Evolutionary conservation across 495 filamentous ascomycete species (phyloP).

Genomic region (Lepidopterella palustris): DNA sequence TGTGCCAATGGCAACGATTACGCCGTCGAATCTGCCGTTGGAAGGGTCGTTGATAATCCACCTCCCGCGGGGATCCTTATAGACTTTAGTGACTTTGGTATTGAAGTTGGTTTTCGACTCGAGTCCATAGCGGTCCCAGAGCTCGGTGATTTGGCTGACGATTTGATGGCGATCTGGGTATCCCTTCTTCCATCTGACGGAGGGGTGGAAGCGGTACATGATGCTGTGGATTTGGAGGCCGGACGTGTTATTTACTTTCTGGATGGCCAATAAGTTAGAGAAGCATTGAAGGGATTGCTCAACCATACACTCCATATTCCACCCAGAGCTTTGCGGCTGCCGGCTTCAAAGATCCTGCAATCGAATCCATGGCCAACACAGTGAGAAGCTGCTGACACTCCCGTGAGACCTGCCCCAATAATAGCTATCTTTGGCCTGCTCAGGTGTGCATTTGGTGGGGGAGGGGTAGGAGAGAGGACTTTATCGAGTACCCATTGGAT

Average conservation of each 20-base stretch:
- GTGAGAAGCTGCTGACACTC: constrained; percentile 74
- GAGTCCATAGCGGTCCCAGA: constrained; percentile 73
- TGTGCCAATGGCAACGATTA: constrained; percentile 70
- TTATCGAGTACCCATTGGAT: constrained; percentile 60
- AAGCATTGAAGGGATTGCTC: background rate
- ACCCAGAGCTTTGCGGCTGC: constrained; percentile 55
- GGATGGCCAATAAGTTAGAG: background rate
- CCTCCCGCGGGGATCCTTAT: constrained; percentile 57
- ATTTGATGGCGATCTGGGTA: constrained; percentile 73
- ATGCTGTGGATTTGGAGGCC: constrained; percentile 75
- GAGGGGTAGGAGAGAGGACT: constrained; percentile 64
- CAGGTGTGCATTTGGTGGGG: constrained; percentile 47
- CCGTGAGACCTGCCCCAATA: constrained; percentile 77
- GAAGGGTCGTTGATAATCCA: constrained; percentile 73
- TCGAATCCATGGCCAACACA: constrained; percentile 86
- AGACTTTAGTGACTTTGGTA: constrained; percentile 59
- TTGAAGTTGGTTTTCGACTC: constrained; percentile 65
- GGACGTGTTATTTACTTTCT: constrained; percentile 79
- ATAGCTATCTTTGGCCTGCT: constrained; percentile 65
- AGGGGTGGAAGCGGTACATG: constrained; percentile 86
- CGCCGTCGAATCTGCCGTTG: constrained; percentile 67
- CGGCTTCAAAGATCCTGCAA: constrained; percentile 68
- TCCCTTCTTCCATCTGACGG: constrained; percentile 61
- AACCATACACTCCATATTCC: constrained; percentile 76
- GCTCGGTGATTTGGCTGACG: constrained; percentile 56